phyloP scores from a whole-genome alignment of 2,329 filamentous ascomycete genomes.

The Chalaropsis thielavioides region DNA sequence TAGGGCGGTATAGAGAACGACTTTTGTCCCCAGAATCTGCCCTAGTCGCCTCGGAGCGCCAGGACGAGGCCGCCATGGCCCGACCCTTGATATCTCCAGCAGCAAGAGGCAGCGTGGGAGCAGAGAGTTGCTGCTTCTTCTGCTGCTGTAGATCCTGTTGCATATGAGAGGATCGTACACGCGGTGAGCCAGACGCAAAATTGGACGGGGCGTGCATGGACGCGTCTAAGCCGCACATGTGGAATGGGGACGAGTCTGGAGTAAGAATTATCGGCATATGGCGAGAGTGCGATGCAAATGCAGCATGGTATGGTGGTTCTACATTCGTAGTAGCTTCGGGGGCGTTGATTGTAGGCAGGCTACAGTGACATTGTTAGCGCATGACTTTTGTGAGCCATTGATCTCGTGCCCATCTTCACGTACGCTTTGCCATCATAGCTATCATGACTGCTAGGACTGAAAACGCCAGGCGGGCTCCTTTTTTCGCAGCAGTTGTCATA shows the following conservation, averaged over 20 bases:
- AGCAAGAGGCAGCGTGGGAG: not conserved
- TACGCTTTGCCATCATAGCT: not conserved
- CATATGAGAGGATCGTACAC: not conserved
- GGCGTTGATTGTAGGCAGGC: not conserved
- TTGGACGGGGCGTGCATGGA: not conserved
- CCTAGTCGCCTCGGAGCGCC: not conserved
- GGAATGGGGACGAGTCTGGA: not conserved
- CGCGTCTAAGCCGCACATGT: not conserved
- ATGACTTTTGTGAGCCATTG: not conserved
- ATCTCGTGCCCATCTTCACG: not conserved
- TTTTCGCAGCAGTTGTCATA: not conserved
- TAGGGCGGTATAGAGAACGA: slow-evolving; percentile 5
- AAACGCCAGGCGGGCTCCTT: not conserved
- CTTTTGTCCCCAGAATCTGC: not conserved
- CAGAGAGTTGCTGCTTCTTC: not conserved
- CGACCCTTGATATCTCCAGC: not conserved
- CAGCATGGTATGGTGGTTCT: not conserved
- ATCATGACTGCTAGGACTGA: not conserved
- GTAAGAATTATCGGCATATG: not conserved
- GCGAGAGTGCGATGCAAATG: not conserved
- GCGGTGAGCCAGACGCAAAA: not conserved
- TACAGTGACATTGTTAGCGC: not conserved
- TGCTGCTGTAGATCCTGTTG: not conserved
- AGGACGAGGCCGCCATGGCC: not conserved
- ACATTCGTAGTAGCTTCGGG: not conserved